These are phyloP conservation scores for Rhodomyrtus psidioides DNA, from an alignment of 441 rosid species.

Conservation along the genomic window DNA sequence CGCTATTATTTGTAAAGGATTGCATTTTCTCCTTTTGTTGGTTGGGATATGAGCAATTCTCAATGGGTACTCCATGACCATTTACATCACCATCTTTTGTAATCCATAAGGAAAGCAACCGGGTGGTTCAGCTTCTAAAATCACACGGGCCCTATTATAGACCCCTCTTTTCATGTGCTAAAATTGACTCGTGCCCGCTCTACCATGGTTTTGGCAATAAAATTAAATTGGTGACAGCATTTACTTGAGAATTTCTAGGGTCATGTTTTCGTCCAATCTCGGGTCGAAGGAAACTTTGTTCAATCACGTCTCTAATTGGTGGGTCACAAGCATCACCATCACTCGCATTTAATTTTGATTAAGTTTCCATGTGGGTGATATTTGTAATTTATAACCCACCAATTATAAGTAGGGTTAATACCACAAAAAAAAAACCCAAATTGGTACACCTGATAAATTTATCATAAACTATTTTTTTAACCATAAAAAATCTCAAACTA, in stretches of 20 bases:
- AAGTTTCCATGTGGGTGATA: not conserved
- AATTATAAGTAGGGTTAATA: too few species aligned
- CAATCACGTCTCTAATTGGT: accelerated
- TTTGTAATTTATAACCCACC: not conserved
- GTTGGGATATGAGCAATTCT: not conserved
- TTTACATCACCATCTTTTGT: not conserved
- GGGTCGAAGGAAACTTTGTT: not conserved
- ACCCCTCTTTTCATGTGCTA: not conserved
- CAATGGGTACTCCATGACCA: not conserved
- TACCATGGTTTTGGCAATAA: not conserved
- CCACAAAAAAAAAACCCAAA: too few species aligned
- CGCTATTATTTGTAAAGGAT: not conserved
- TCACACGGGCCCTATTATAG: not conserved
- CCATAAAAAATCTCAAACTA: too few species aligned
- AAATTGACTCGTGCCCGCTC: not conserved
- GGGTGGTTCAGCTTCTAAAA: not conserved
- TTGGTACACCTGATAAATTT: too few species aligned
- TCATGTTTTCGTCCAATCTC: not conserved
- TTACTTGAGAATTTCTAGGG: not conserved
- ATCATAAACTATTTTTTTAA: too few species aligned
- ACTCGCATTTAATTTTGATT: not conserved
- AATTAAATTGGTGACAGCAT: not conserved
- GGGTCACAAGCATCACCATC: not conserved
- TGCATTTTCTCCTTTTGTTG: not conserved
- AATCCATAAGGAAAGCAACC: not conserved